phyloP scores from a whole-genome alignment of 306 rosid genomes.

The Vigna reflexopilosa region DNA sequence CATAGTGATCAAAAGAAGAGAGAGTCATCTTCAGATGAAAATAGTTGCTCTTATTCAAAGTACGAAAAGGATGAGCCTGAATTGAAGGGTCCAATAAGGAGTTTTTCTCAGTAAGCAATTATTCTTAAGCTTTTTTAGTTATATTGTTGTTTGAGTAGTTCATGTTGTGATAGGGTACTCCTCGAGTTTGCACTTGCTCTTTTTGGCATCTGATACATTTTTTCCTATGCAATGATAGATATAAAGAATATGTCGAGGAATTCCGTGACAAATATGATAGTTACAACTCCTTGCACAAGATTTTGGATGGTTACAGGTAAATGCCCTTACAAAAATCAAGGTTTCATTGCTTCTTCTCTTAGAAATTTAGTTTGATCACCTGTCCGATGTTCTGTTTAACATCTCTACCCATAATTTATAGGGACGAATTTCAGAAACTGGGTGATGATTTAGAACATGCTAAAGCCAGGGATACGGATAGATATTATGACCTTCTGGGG shows the following conservation, averaged over 20 bases:
- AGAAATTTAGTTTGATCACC: slow-evolving; percentile 25
- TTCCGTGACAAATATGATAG: slow-evolving; percentile 84
- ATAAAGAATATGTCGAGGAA: slow-evolving; percentile 89
- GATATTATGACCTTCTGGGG: slow-evolving; percentile 57
- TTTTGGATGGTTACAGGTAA: slow-evolving; percentile 82
- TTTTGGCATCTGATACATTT: slow-evolving; percentile 43
- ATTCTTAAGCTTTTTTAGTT: slow-evolving; percentile 8
- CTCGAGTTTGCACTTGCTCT: slow-evolving; percentile 39
- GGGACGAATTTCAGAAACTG: slow-evolving; percentile 72
- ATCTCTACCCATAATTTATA: slow-evolving; percentile 49
- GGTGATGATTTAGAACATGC: slow-evolving; percentile 71
- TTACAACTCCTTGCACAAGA: slow-evolving; percentile 84
- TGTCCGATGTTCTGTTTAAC: slow-evolving; percentile 37
- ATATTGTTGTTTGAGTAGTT: background rate
- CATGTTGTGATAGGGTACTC: slow-evolving; percentile 16
- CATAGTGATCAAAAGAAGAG: slow-evolving; percentile 81
- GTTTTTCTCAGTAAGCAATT: slow-evolving; percentile 78
- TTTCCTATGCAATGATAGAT: slow-evolving; percentile 57
- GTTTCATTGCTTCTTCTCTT: slow-evolving; percentile 20
- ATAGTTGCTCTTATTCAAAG: slow-evolving; percentile 93
- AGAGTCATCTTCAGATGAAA: slow-evolving; percentile 97
- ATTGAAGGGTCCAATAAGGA: slow-evolving; percentile 79
- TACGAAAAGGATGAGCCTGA: slow-evolving; percentile 93
- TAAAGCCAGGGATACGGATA: slow-evolving; percentile 65
- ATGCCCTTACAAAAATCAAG: slow-evolving; percentile 15